Conservation (phyloP, 2,329 filamentous ascomycete genomes). For the Alternaria sp. region DNA sequence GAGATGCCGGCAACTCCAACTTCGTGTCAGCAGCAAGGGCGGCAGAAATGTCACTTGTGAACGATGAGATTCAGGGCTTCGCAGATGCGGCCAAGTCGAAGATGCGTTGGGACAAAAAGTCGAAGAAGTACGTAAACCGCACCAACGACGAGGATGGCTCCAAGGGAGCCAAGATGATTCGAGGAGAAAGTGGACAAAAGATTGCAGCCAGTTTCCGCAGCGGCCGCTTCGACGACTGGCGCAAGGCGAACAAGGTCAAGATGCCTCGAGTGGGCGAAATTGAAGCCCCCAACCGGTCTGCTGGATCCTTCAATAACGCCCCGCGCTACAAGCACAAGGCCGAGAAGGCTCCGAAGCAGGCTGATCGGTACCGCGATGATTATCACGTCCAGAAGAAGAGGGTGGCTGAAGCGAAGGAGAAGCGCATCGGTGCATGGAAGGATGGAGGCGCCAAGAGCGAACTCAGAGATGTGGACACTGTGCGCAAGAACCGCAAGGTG, state of each 20-base stretch:
- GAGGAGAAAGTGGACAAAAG: slow-evolving; percentile 91
- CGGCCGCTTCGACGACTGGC: slow-evolving; percentile 93
- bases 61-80: slow-evolving; percentile 86
- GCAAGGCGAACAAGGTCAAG: slow-evolving; percentile 80
- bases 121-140: slow-evolving; percentile 90
- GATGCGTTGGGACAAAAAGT: slow-evolving; percentile 97
- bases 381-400: slow-evolving; percentile 90
- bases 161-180: slow-evolving; percentile 73
- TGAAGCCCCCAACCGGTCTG: slow-evolving; percentile 58
- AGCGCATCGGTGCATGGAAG: slow-evolving; percentile 74
- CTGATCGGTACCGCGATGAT: slow-evolving; percentile 90
- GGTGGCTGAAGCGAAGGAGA: slow-evolving; percentile 84
- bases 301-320: slow-evolving; percentile 39
- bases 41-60: slow-evolving; percentile 89
- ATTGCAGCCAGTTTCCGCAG: slow-evolving; percentile 93
- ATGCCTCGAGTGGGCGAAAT: slow-evolving; percentile 83
- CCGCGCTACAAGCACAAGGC: slow-evolving; percentile 83
- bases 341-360: slow-evolving; percentile 87
- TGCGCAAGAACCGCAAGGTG: slow-evolving; percentile 79
- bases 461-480: slow-evolving; percentile 81
- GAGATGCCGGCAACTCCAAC: slow-evolving; percentile 65
- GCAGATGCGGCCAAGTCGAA: slow-evolving; percentile 74
- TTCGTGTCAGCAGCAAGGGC: slow-evolving; percentile 89
- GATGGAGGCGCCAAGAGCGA: slow-evolving; percentile 77
- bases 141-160: slow-evolving; percentile 95